These are phyloP conservation scores for Dalbergia cochinchinensis DNA, from an alignment of 306 rosid genomes.

Conservation along the genomic window DNA sequence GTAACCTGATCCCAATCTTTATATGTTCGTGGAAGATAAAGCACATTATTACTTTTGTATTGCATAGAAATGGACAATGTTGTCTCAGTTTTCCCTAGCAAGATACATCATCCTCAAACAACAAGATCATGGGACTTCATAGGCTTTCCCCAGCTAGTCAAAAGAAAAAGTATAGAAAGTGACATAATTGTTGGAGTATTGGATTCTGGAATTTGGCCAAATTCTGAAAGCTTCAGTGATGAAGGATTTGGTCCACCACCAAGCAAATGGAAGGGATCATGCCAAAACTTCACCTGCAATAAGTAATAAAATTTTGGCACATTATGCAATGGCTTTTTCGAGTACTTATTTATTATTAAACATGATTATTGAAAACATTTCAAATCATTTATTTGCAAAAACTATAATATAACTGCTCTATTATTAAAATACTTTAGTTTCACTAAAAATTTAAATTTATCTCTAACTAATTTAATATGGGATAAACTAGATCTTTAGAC, in stretches of 20 bases:
- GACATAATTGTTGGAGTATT: slow-evolving; percentile 54
- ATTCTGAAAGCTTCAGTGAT: slow-evolving; percentile 58
- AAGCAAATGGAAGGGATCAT: slow-evolving; percentile 55
- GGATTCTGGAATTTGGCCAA: slow-evolving; percentile 58
- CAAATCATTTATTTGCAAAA: no score
- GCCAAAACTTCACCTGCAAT: slow-evolving; percentile 60
- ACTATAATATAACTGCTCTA: no score
- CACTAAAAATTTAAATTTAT: no score
- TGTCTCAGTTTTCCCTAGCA: slow-evolving; percentile 49
- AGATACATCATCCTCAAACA: slow-evolving; percentile 29
- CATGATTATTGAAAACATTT: no score
- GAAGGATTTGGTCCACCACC: slow-evolving; percentile 62
- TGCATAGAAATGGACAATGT: slow-evolving; percentile 49
- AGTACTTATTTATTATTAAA: no score
- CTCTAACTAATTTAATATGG: no score
- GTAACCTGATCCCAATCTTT: no score
- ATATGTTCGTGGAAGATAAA: not conserved
- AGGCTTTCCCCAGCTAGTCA: slow-evolving; percentile 36
- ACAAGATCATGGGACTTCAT: slow-evolving; percentile 66
- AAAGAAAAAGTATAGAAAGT: slow-evolving; percentile 32
- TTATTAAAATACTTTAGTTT: no score
- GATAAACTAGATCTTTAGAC: no score
- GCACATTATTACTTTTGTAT: not conserved
- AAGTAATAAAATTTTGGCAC: slow-evolving; percentile 36
- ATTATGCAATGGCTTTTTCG: no score